Conservation (phyloP, 2,329 filamentous ascomycete genomes). For the Alternaria solani region DNA sequence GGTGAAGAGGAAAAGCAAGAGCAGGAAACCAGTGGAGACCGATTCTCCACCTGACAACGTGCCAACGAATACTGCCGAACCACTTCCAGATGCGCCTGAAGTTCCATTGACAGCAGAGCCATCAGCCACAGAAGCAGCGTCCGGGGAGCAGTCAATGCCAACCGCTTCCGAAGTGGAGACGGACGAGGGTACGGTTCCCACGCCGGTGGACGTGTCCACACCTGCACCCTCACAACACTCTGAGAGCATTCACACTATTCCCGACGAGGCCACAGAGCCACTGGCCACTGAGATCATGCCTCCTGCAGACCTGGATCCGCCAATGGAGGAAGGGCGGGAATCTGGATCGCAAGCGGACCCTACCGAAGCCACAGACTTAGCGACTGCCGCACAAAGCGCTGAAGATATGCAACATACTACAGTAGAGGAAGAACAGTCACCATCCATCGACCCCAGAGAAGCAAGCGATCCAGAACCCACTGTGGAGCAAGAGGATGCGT, state of each 20-base stretch:
- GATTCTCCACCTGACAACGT: slow-evolving; percentile 39
- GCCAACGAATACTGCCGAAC: slow-evolving; percentile 31
- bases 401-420: slow-evolving; percentile 3
- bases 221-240: slow-evolving; percentile 21
- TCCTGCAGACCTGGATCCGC: slow-evolving; percentile 13
- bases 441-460: slow-evolving; percentile 13
- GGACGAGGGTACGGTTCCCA: slow-evolving; percentile 27
- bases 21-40: slow-evolving; percentile 40
- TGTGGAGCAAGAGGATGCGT: slow-evolving; percentile 5
- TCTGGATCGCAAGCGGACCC: slow-evolving; percentile 3
- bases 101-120: slow-evolving; percentile 26
- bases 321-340: slow-evolving; percentile 11
- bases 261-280: slow-evolving; percentile 10
- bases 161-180: slow-evolving; percentile 15
- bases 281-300: slow-evolving; percentile 8
- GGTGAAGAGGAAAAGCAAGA: slow-evolving; percentile 47
- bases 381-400: slow-evolving; percentile 5
- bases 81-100: slow-evolving; percentile 26
- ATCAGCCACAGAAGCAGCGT: slow-evolving; percentile 21
- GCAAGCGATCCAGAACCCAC: slow-evolving; percentile 12
- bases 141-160: slow-evolving; percentile 20
- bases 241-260: slow-evolving; percentile 15
- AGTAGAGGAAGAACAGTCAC: slow-evolving; percentile 1
- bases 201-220: slow-evolving; percentile 27
- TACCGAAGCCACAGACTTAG: slow-evolving; percentile 5